A percentile compares a stretch with the other conserved stretches of the same genome.
phyloP scores from a whole-genome alignment of 2,329 filamentous ascomycete species.

The Fusarium compactum region DNA sequence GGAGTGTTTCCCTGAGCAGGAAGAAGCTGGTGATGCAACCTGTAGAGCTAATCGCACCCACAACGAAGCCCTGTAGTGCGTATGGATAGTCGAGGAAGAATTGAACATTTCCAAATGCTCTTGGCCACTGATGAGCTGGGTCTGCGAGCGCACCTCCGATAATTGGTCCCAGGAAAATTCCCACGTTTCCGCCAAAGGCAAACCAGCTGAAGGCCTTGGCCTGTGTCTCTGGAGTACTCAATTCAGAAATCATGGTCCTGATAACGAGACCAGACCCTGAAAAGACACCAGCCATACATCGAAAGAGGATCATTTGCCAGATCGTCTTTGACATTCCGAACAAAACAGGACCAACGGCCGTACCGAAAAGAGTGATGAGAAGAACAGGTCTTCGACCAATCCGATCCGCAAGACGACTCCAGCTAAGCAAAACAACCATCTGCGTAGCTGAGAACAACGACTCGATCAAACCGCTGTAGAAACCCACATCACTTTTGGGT shows the following conservation, averaged over 20 bases:
- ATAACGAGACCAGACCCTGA: slow-evolving; percentile 80
- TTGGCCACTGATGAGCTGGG: slow-evolving; percentile 72
- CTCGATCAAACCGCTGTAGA: slow-evolving; percentile 82
- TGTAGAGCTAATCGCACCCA: slow-evolving; percentile 66
- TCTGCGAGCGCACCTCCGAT: slow-evolving; percentile 77
- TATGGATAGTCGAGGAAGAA: slow-evolving; percentile 67
- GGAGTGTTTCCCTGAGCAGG: slow-evolving; percentile 73
- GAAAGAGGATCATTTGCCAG: slow-evolving; percentile 80
- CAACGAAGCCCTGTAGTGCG: slow-evolving; percentile 66
- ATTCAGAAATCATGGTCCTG: slow-evolving; percentile 81
- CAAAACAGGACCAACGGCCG: slow-evolving; percentile 69
- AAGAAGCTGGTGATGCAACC: slow-evolving; percentile 65
- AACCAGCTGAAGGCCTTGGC: slow-evolving; percentile 81
- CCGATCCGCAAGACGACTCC: slow-evolving; percentile 73
- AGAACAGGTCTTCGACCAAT: slow-evolving; percentile 80
- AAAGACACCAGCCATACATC: slow-evolving; percentile 79
- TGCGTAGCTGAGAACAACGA: slow-evolving; percentile 80
- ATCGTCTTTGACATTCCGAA: slow-evolving; percentile 77
- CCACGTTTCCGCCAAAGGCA: slow-evolving; percentile 79
- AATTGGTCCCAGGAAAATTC: slow-evolving; percentile 78
- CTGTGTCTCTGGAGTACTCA: slow-evolving; percentile 76
- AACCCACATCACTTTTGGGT: slow-evolving; percentile 75
- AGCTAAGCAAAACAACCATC: slow-evolving; percentile 81
- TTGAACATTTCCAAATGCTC: slow-evolving; percentile 58
- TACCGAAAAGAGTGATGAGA: slow-evolving; percentile 73